A percentile compares a stretch with the other conserved stretches of the same genome.
Evolutionary conservation across 2,329 filamentous ascomycete genomes (phyloP).

Genomic region (Akanthomyces lecanii): DNA sequence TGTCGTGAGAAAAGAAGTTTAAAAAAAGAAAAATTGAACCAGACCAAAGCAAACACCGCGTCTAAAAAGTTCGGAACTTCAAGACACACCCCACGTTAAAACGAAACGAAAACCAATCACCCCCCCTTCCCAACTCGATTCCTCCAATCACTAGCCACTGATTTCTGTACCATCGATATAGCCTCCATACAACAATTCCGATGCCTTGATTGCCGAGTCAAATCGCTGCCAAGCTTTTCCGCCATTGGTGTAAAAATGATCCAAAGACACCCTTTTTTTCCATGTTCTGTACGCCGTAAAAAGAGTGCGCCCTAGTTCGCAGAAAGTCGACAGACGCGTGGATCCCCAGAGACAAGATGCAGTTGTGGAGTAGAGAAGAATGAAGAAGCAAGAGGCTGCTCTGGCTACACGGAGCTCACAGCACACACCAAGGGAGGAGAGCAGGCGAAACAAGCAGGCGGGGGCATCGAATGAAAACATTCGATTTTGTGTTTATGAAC

Average conservation of each 20-base stretch:
- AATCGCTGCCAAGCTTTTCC: background rate
- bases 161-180: background rate
- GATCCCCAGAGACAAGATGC: slow-evolving; percentile 25
- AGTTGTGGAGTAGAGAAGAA: slow-evolving; percentile 28
- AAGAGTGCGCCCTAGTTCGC: slow-evolving; percentile 1
- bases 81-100: slow-evolving; percentile 6
- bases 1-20: slow-evolving; percentile 18
- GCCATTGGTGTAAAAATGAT: slow-evolving; percentile 1
- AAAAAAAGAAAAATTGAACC: slow-evolving; percentile 18
- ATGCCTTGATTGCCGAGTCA: background rate
- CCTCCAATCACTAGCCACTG: slow-evolving; percentile 4
- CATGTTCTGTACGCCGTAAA: slow-evolving; percentile 13
- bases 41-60: slow-evolving; percentile 16
- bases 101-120: slow-evolving; percentile 2
- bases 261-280: slow-evolving; percentile 11
- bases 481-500: slow-evolving; percentile 41
- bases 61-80: slow-evolving; percentile 16
- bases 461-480: slow-evolving; percentile 23
- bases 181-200: background rate
- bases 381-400: slow-evolving; percentile 8
- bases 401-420: slow-evolving; percentile 15
- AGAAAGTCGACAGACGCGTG: slow-evolving; percentile 10
- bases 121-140: background rate
- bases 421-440: slow-evolving; percentile 21
- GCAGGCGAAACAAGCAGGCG: slow-evolving; percentile 19